phyloP scores from a whole-genome alignment of 208 protist species.

The Acanthamoeba castellanii region DNA sequence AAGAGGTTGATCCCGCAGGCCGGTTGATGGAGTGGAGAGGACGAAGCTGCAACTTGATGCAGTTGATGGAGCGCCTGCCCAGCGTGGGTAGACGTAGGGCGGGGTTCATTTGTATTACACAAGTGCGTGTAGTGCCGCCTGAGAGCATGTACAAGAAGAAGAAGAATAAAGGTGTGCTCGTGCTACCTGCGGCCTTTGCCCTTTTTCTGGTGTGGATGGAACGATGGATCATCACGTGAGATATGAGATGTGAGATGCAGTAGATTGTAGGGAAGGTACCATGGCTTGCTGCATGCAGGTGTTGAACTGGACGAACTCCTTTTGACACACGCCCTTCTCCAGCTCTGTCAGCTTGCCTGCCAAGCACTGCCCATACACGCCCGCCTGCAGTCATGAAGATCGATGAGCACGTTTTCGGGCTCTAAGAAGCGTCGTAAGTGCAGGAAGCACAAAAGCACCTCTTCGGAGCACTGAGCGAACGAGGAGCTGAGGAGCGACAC shows the following conservation, averaged over 20 bases:
- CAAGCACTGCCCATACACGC: conserved; percentile 5
- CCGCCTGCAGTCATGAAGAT: background rate
- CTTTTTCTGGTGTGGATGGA: background rate
- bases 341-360: background rate
- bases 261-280: background rate
- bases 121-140: too few species aligned
- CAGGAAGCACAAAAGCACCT: background rate
- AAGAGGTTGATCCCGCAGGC: background rate
- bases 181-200: background rate
- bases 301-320: conserved; percentile 20
- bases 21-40: too few species aligned
- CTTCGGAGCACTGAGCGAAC: conserved; percentile 2
- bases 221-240: background rate
- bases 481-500: conserved; percentile 14
- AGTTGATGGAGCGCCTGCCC: too few species aligned
- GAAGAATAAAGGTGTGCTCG: too few species aligned
- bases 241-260: background rate
- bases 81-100: too few species aligned
- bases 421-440: background rate
- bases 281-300: conserved; percentile 34
- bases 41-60: too few species aligned
- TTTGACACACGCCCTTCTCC: conserved; percentile 34
- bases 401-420: background rate
- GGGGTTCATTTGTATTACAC: too few species aligned
- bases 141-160: background rate